Percentiles rank a stretch among this genome's conserved stretches.
Conservation (phyloP, 1,284 basidiomycete genomes). For the Mycosarcoma maydis region DNA sequence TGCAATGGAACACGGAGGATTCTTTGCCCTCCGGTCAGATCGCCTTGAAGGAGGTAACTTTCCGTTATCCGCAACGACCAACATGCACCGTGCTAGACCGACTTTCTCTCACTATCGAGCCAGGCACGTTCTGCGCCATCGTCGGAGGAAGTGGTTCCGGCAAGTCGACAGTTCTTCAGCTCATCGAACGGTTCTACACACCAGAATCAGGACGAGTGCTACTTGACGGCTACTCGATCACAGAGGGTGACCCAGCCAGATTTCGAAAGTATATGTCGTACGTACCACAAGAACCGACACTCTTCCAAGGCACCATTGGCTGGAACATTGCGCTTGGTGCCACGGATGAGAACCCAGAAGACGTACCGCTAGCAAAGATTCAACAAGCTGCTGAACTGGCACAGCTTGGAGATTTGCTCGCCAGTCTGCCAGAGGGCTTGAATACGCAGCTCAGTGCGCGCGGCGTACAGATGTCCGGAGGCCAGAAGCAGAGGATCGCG, state of each 20-base stretch:
- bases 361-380: conserved; percentile 2
- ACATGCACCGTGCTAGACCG: conserved; percentile 63
- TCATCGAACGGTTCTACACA: conserved; percentile 85
- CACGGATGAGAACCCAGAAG: conserved; percentile 4
- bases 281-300: conserved; percentile 42
- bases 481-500: conserved; percentile 76
- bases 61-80: conserved; percentile 90
- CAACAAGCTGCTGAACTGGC: conserved; percentile 1
- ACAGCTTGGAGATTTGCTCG: conserved; percentile 23
- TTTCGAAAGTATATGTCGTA: conserved; percentile 31
- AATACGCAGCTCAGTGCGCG: conserved; percentile 62
- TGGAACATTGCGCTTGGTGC: conserved; percentile 44
- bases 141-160: conserved; percentile 84
- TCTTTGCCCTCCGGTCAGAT: conserved; percentile 39
- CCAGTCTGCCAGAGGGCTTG: conserved; percentile 69
- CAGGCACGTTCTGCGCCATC: conserved; percentile 88
- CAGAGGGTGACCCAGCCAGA: conserved; percentile 12
- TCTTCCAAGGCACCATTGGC: conserved; percentile 35
- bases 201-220: conserved; percentile 67
- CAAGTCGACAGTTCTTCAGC: conserved; percentile 84
- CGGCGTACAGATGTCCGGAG: conserved; percentile 42
- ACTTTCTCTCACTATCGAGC: conserved; percentile 69
- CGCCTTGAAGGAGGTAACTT: conserved; percentile 80
- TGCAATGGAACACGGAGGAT: too few relatives aligned
- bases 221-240: conserved; percentile 31